These are phyloP conservation scores for Avena sativa DNA, from an alignment of 176 grass and related monocot species.

Conservation along the genomic window DNA sequence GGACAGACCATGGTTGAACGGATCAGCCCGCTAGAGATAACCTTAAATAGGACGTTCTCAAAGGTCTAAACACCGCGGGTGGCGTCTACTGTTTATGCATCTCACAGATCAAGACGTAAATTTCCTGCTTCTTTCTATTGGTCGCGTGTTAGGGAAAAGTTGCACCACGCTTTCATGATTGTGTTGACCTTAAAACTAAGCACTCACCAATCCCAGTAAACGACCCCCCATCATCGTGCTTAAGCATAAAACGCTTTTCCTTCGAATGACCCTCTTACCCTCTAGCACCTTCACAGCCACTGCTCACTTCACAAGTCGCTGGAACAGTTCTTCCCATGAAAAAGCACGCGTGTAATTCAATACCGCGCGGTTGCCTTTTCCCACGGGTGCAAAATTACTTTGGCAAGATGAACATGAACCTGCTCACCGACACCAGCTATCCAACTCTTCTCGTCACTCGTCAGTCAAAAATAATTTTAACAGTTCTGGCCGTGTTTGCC, in stretches of 20 bases:
- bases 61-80: neutral
- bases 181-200: constrained; percentile 44
- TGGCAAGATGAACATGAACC: neutral
- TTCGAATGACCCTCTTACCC: neutral
- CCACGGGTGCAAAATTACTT: neutral
- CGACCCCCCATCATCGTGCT: neutral
- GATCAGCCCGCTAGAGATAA: too few species aligned
- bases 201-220: constrained; percentile 38
- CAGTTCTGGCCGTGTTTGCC: neutral
- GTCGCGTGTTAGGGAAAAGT: constrained; percentile 45
- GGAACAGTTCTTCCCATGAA: too few species aligned
- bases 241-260: neutral
- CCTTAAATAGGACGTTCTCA: too few species aligned
- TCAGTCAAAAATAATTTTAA: neutral
- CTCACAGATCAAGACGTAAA: neutral
- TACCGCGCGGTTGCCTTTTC: too few species aligned
- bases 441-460: too few species aligned
- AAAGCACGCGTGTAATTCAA: too few species aligned
- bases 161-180: constrained; percentile 46
- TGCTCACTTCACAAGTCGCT: neutral
- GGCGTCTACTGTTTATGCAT: neutral
- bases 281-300: neutral
- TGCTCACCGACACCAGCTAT: constrained; percentile 39
- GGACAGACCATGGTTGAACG: too few species aligned
- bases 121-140: neutral